Conservation (phyloP, 768 basidiomycete species). For the Termitomyces titanicus region DNA sequence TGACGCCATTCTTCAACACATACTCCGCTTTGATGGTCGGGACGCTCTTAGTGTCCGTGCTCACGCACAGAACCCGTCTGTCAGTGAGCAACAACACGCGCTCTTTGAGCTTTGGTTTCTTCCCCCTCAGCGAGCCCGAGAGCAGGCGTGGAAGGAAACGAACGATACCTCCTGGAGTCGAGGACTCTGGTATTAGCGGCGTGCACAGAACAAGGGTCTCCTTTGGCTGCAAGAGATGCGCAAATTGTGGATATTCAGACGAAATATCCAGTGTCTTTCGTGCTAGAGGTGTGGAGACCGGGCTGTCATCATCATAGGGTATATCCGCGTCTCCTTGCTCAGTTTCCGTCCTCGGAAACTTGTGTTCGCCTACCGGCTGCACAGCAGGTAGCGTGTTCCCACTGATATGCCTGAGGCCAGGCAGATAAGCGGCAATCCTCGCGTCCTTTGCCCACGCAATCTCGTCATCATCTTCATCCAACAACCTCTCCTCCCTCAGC, state of each 20-base stretch:
- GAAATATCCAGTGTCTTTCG: background rate
- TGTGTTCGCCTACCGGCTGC: slow-evolving; percentile 12
- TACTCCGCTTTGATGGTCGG: slow-evolving; percentile 9
- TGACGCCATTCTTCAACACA: background rate
- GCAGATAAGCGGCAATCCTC: slow-evolving; percentile 10
- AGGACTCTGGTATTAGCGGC: slow-evolving; percentile 7
- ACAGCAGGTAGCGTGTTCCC: background rate
- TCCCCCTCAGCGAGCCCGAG: slow-evolving; percentile 8
- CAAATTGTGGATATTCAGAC: background rate
- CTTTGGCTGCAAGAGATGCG: slow-evolving; percentile 4
- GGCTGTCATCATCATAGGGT: slow-evolving; percentile 15
- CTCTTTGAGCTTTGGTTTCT: slow-evolving; percentile 14
- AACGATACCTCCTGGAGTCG: slow-evolving; percentile 2
- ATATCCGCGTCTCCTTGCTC: background rate
- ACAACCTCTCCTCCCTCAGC: slow-evolving; percentile 13
- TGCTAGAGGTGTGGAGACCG: background rate
- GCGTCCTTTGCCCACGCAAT: slow-evolving; percentile 13
- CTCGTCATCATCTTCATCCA: slow-evolving; percentile 12
- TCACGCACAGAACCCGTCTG: slow-evolving; percentile 10
- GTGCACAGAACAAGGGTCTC: slow-evolving; percentile 8
- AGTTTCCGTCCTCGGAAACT: slow-evolving; percentile 6
- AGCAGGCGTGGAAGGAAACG: slow-evolving; percentile 11
- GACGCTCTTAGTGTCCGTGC: background rate
- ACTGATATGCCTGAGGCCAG: slow-evolving; percentile 7
- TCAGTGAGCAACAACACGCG: slow-evolving; percentile 11